phyloP scores from a whole-genome alignment of 495 filamentous ascomycete genomes.

The Trichocladium uniseriatum region DNA sequence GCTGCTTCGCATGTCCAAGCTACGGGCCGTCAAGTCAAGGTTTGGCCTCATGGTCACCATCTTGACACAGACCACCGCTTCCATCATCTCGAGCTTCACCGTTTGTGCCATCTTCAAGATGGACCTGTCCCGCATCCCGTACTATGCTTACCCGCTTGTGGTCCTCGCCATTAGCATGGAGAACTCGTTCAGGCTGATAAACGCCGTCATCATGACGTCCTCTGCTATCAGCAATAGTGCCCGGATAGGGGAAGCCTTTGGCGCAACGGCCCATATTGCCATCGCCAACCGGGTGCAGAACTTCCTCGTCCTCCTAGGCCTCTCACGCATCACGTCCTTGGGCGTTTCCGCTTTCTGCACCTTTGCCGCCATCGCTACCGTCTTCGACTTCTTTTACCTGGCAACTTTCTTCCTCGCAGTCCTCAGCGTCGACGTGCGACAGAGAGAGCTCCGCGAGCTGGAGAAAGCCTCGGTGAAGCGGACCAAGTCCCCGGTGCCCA shows the following conservation, averaged over 20 bases:
- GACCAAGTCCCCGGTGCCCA: conserved; percentile 20
- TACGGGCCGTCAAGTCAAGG: conserved; percentile 58
- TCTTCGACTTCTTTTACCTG: conserved; percentile 62
- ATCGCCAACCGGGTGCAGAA: conserved; percentile 52
- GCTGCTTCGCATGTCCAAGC: conserved; percentile 45
- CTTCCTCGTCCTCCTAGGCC: conserved; percentile 45
- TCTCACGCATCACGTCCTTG: conserved; percentile 49
- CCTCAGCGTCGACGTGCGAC: conserved; percentile 61
- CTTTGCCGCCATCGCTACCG: conserved; percentile 57
- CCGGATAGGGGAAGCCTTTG: conserved; percentile 57
- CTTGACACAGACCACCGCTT: conserved; percentile 54
- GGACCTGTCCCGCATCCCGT: conserved; percentile 51
- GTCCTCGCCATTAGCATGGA: conserved; percentile 60
- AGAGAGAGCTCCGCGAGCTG: conserved; percentile 52
- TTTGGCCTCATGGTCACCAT: conserved; percentile 58
- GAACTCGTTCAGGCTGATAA: conserved; percentile 64
- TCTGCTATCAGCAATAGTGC: conserved; percentile 48
- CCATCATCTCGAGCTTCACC: conserved; percentile 56
- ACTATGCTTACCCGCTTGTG: conserved; percentile 59
- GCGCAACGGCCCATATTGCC: conserved; percentile 57
- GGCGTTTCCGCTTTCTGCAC: conserved; percentile 59
- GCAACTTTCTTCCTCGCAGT: conserved; percentile 66
- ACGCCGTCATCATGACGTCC: conserved; percentile 56
- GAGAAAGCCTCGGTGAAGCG: conserved; percentile 36
- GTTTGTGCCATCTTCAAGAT: conserved; percentile 53